These are phyloP conservation scores for Chaetomium strumarium DNA, from an alignment of 2,329 filamentous ascomycete genomes.

Conservation along the genomic window DNA sequence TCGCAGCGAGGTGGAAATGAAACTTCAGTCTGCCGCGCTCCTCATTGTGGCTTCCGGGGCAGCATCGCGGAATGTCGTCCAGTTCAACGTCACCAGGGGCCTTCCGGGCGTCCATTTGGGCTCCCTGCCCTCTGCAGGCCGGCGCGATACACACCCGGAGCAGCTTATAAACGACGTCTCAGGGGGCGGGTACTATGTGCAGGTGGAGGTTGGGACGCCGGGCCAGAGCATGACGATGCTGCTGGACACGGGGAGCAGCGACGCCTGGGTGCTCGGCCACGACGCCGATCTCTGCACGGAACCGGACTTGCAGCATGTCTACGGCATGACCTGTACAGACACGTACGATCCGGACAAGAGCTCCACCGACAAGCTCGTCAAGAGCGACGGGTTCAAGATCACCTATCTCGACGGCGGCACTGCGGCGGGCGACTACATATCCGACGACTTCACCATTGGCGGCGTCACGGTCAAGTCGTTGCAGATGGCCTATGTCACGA, in stretches of 20 bases:
- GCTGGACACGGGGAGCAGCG: slow-evolving; percentile 59
- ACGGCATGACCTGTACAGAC: slow-evolving; percentile 32
- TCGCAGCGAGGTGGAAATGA: slow-evolving; percentile 12
- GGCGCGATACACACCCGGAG: slow-evolving; percentile 31
- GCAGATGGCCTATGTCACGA: slow-evolving; percentile 49
- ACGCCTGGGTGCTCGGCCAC: slow-evolving; percentile 50
- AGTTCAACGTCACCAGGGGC: slow-evolving; percentile 23
- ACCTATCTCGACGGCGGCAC: slow-evolving; percentile 53
- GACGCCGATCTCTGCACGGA: slow-evolving; percentile 37
- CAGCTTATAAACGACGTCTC: slow-evolving; percentile 48
- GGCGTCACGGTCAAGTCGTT: slow-evolving; percentile 44
- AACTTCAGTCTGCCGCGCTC: slow-evolving; percentile 1
- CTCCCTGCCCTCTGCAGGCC: slow-evolving; percentile 12
- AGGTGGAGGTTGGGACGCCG: slow-evolving; percentile 54
- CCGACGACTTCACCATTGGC: slow-evolving; percentile 49
- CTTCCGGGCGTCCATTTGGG: slow-evolving; percentile 19
- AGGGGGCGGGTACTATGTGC: slow-evolving; percentile 51
- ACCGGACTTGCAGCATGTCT: slow-evolving; percentile 29
- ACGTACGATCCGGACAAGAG: slow-evolving; percentile 43
- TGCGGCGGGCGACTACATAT: slow-evolving; percentile 51
- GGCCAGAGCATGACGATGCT: slow-evolving; percentile 48
- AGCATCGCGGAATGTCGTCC: slow-evolving; percentile 21
- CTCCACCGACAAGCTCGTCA: slow-evolving; percentile 42
- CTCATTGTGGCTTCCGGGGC: slow-evolving; percentile 17
- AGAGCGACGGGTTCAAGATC: slow-evolving; percentile 48